Evolutionary conservation across 2,329 filamentous ascomycete genomes (phyloP).

Genomic region (Cryoendolithus antarcticus): DNA sequence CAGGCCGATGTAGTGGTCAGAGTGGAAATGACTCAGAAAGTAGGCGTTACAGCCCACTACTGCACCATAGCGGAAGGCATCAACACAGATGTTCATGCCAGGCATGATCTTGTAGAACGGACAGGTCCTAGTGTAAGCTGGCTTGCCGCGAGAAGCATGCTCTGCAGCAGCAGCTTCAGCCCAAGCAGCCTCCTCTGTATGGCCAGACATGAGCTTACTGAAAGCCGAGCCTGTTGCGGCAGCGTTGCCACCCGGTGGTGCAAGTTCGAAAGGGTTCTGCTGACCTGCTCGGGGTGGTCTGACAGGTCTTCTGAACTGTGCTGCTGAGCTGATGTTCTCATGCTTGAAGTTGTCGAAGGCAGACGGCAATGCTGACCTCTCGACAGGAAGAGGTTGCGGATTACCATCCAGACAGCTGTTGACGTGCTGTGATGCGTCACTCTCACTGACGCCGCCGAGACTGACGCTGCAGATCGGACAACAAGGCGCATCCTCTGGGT

Average conservation of each 20-base stretch:
- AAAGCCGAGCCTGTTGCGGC: conserved; percentile 55
- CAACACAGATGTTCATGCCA: conserved; percentile 82
- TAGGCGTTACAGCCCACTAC: conserved; percentile 88
- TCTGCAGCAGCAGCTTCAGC: conserved; percentile 72
- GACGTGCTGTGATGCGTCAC: conserved; percentile 72
- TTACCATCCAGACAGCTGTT: conserved; percentile 86
- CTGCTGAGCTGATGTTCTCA: conserved; percentile 24
- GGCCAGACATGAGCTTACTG: conserved; percentile 80
- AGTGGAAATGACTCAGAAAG: conserved; percentile 95
- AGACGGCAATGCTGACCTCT: conserved; percentile 7
- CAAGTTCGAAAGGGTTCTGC: conserved; percentile 54
- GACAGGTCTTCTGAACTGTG: conserved; percentile 53
- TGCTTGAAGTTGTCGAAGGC: conserved; percentile 6
- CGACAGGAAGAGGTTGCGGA: conserved; percentile 43
- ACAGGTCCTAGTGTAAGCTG: conserved; percentile 78
- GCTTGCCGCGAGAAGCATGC: conserved; percentile 65
- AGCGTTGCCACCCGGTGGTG: conserved; percentile 13
- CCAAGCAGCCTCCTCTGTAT: conserved; percentile 87
- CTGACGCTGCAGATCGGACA: conserved; percentile 70
- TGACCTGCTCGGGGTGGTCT: conserved; percentile 65
- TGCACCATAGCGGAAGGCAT: conserved; percentile 90
- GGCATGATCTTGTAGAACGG: conserved; percentile 99
- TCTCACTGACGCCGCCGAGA: conserved; percentile 42
- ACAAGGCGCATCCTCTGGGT: too few relatives aligned
- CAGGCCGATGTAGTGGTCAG: conserved; percentile 89